A percentile compares a stretch with the other conserved stretches of the same genome.
These are phyloP conservation scores for Polytrichum commune DNA, from an alignment of 225 moss, liverwort and hornwort genomes.

Conservation along the genomic window DNA sequence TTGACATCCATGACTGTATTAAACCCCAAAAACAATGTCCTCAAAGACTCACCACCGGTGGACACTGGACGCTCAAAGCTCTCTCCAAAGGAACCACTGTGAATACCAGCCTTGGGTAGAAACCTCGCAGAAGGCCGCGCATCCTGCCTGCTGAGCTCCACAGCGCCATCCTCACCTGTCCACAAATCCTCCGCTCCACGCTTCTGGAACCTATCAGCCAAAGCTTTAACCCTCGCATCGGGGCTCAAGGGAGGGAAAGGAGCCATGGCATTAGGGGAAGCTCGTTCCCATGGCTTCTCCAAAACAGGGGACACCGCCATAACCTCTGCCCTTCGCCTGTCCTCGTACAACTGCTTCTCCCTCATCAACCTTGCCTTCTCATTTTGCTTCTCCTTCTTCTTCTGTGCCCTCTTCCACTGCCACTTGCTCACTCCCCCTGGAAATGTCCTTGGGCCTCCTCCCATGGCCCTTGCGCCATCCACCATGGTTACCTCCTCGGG, in stretches of 20 bases:
- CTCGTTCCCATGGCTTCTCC: conserved; percentile 85
- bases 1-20: too few species aligned
- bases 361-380: conserved; percentile 86
- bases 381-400: conserved; percentile 83
- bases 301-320: conserved; percentile 48
- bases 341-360: conserved; percentile 86
- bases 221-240: conserved; percentile 66
- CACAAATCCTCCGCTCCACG: conserved; percentile 80
- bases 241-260: conserved; percentile 54
- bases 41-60: conserved; percentile 10
- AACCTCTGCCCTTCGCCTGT: conserved; percentile 68
- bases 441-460: conserved; percentile 90
- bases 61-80: conserved; percentile 23
- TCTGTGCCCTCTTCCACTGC: conserved; percentile 97
- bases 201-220: conserved; percentile 76
- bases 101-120: conserved; percentile 31
- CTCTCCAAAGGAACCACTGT: conserved; percentile 31
- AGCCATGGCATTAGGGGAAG: conserved; percentile 29
- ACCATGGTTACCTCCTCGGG: conserved; percentile 13
- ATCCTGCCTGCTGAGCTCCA: conserved; percentile 22
- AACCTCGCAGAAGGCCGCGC: conserved; percentile 60
- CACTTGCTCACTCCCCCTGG: conserved; percentile 94
- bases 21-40: background rate
- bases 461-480: conserved; percentile 86
- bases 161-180: conserved; percentile 79